phyloP scores from a whole-genome alignment of 208 protist species.

The Perkinsela sp. region DNA sequence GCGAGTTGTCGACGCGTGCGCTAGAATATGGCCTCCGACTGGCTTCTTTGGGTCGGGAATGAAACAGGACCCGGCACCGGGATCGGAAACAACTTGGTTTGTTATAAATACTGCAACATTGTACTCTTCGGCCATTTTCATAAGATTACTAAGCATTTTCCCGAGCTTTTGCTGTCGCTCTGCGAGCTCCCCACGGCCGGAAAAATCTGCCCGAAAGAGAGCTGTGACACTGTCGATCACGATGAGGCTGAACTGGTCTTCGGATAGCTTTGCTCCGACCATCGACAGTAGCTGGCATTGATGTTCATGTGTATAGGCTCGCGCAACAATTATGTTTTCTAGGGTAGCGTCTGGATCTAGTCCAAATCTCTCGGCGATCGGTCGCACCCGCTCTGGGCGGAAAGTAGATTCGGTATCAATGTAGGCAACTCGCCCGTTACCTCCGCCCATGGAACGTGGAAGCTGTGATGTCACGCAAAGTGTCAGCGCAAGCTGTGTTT shows the following conservation, averaged over 20 bases:
- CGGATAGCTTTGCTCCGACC: slow-evolving; percentile 63
- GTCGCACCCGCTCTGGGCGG: slow-evolving; percentile 74
- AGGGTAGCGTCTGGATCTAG: slow-evolving; percentile 62
- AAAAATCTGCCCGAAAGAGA: slow-evolving; percentile 89
- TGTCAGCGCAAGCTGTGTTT: slow-evolving; percentile 90
- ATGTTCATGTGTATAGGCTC: slow-evolving; percentile 81
- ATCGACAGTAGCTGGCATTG: slow-evolving; percentile 66
- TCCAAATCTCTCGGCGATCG: slow-evolving; percentile 82
- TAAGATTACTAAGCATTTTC: slow-evolving; percentile 66
- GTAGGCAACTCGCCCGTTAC: slow-evolving; percentile 73
- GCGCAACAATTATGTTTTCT: slow-evolving; percentile 86
- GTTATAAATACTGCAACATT: slow-evolving; percentile 97
- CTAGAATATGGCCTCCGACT: slow-evolving; percentile 84
- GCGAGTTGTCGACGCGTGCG: slow-evolving; percentile 88
- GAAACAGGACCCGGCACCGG: slow-evolving; percentile 87
- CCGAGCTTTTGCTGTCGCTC: slow-evolving; percentile 79
- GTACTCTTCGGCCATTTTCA: slow-evolving; percentile 92
- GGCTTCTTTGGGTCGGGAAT: slow-evolving; percentile 92
- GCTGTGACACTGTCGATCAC: slow-evolving; percentile 96
- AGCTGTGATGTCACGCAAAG: slow-evolving; percentile 86
- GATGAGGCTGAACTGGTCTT: slow-evolving; percentile 64
- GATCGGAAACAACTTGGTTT: slow-evolving; percentile 93
- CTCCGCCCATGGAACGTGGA: slow-evolving; percentile 56
- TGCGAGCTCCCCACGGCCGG: slow-evolving; percentile 80
- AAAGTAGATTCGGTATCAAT: slow-evolving; percentile 96